Evolutionary conservation across 169 alveolate species (phyloP).

Genomic region (Plasmodium coatneyi): DNA sequence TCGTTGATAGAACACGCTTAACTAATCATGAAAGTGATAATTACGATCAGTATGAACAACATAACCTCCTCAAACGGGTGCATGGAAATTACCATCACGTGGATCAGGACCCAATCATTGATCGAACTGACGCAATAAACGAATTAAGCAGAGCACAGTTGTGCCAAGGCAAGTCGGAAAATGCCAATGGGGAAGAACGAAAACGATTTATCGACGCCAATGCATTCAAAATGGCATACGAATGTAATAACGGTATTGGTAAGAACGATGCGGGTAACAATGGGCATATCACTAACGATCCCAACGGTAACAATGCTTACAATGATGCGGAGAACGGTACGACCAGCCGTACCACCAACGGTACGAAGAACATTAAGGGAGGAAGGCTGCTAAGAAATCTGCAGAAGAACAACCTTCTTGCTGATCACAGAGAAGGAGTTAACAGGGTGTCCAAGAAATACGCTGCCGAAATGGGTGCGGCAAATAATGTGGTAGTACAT

Average conservation of each 20-base stretch:
- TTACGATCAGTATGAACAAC: background rate
- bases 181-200: background rate
- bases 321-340: background rate
- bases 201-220: background rate
- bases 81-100: background rate
- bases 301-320: background rate
- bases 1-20: background rate
- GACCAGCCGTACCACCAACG: too few species aligned
- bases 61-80: background rate
- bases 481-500: background rate
- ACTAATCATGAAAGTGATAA: background rate
- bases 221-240: background rate
- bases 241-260: background rate
- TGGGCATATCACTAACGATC: background rate
- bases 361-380: slow-evolving; percentile 5
- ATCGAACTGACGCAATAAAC: background rate
- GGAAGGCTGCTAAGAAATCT: slow-evolving; percentile 46
- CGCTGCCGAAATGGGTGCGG: background rate
- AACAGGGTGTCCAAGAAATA: background rate
- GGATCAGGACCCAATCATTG: background rate
- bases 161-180: background rate
- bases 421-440: slow-evolving; percentile 1
- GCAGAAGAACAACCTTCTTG: background rate
- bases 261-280: background rate
- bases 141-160: background rate